Evolutionary conservation across 1,139 yeast genomes (phyloP), one percentile per base, ranked within the genome.

Genomic region (Hansenula lynferdii): DNA sequence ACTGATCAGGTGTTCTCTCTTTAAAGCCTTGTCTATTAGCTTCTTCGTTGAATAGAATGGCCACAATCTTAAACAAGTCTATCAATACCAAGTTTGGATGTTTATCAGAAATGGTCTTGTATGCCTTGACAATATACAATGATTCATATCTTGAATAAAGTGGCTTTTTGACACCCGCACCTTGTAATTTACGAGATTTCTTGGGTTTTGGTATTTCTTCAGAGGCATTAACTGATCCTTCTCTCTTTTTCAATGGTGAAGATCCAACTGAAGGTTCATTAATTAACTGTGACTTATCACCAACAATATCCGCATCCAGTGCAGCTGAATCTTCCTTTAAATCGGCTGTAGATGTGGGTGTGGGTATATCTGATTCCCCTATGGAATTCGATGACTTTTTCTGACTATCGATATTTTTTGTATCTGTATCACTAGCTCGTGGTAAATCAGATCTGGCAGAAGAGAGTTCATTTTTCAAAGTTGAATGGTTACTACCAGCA

Each of bases 111-210:
- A 52, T 40, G 1, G 41, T 37, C 27, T 49, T 48, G 38, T 35
- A 52, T 2, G 53, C 44, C 28, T 51, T 50, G 19, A 52, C 43
- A 12, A 52, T 50, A 36, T 39, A 49, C 6, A 52, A 14, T 2
- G 53, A 45, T 37, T 52, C 56, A 30, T 49, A 52, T 8, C 48
- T 42, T 2, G 56, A 43, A 34, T 52, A 52, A 6, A 51, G 27
- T 5, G 55, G 56, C 28, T 51, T 52, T 34, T 48, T 52, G 5
- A 52, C 45, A 17, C 56, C 56, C n/a, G 45, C 48, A 1, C 55
- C 54, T 36, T 52, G 56, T 3, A 42, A 30, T 25, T 50, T 52
- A 24, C 53, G 45, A 8, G 54, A 50, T 33, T 41, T 46, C 29
- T 49, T 50, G 3, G 33, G 40, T 14, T 34, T 37, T 12, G 35